Percentiles rank a stretch among this genome's conserved stretches.
These are phyloP conservation scores for Saccharomycopsis sp. DNA, from an alignment of 805 yeast genomes.

Conservation along the genomic window DNA sequence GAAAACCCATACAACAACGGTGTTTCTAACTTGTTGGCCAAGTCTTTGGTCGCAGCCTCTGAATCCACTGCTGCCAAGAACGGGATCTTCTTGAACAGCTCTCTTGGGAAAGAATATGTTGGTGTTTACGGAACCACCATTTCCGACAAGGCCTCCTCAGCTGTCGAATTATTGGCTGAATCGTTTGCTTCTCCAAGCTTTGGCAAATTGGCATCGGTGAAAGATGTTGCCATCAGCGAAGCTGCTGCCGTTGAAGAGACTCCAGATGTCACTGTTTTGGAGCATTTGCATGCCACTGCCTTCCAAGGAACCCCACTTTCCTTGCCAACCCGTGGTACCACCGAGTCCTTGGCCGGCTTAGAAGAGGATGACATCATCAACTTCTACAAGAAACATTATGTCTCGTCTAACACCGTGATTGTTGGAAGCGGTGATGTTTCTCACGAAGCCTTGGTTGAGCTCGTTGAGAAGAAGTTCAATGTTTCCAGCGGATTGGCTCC, in stretches of 20 bases:
- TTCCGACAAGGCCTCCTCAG: slow-evolving; percentile 43
- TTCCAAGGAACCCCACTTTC: slow-evolving; percentile 82
- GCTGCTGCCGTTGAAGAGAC: slow-evolving; percentile 50
- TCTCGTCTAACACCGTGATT: slow-evolving; percentile 58
- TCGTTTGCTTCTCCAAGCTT: slow-evolving; percentile 33
- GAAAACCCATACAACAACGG: slow-evolving; percentile 82
- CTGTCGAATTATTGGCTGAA: slow-evolving; percentile 46
- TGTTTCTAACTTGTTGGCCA: slow-evolving; percentile 59
- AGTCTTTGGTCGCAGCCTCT: slow-evolving; percentile 37
- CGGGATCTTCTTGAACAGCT: slow-evolving; percentile 53
- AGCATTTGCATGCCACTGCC: slow-evolving; percentile 77
- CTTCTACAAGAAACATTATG: slow-evolving; percentile 51
- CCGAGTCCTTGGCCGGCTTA: slow-evolving; percentile 54
- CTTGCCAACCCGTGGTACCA: slow-evolving; percentile 70
- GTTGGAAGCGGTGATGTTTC: slow-evolving; percentile 63
- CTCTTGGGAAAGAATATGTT: slow-evolving; percentile 56
- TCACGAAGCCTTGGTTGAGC: slow-evolving; percentile 64
- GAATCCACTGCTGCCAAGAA: slow-evolving; percentile 33
- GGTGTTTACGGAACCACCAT: slow-evolving; percentile 52
- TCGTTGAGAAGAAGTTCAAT: slow-evolving; percentile 46
- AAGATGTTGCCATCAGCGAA: slow-evolving; percentile 38
- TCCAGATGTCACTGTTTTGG: slow-evolving; percentile 49
- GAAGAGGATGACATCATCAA: slow-evolving; percentile 50
- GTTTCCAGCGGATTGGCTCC: slow-evolving; percentile 46
- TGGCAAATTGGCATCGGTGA: slow-evolving; percentile 40